phyloP scores from a whole-genome alignment of 352 stramenopile species.

The Pythium dissimile region DNA sequence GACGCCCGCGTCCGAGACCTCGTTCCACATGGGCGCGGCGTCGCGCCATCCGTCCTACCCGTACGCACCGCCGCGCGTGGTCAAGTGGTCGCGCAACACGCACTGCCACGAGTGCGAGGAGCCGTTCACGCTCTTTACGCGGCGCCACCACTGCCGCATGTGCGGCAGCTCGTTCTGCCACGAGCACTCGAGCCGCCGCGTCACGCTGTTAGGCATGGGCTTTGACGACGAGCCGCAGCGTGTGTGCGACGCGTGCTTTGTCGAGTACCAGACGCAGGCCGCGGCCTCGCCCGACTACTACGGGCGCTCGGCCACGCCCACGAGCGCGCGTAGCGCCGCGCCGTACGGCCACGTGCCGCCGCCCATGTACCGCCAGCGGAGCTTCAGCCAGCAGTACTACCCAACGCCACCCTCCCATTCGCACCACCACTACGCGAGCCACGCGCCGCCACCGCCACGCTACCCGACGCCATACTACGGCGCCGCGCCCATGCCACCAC shows the following conservation, averaged over 20 bases:
- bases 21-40: constrained; percentile 16
- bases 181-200: constrained; percentile 72
- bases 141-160: constrained; percentile 84
- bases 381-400: constrained; percentile 27
- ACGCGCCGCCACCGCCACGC: constrained; percentile 11
- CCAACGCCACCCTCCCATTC: constrained; percentile 12
- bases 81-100: constrained; percentile 79
- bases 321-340: constrained; percentile 14
- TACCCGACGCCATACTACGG: constrained; percentile 19
- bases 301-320: constrained; percentile 9
- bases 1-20: constrained; percentile 18
- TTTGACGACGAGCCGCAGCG: constrained; percentile 82
- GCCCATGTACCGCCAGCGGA: constrained; percentile 23
- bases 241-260: constrained; percentile 85
- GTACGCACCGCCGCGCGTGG: constrained; percentile 33
- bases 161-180: constrained; percentile 88
- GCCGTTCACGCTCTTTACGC: constrained; percentile 79
- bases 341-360: constrained; percentile 2
- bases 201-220: constrained; percentile 72
- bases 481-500: constrained; percentile 7
- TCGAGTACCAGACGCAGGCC: constrained; percentile 56
- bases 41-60: constrained; percentile 21
- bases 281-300: constrained; percentile 23
- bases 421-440: constrained; percentile 6
- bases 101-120: constrained; percentile 85